Conservation (phyloP, 225 moss, liverwort and hornwort genomes). For the Marchantia paleacea region DNA sequence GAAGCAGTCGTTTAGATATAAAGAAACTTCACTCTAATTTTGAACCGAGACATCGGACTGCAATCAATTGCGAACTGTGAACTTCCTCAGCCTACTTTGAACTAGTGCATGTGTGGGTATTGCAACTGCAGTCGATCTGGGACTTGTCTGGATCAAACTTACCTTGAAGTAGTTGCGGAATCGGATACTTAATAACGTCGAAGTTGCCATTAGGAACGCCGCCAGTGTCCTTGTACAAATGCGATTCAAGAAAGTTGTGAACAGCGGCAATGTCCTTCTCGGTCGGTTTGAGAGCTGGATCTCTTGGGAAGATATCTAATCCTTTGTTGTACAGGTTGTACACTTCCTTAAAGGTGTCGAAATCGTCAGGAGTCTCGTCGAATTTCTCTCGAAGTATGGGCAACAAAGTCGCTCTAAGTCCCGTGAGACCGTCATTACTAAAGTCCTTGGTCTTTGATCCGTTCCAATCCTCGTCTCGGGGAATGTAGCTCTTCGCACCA, state of each 20-base stretch:
- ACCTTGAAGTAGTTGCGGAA: slow-evolving; percentile 15
- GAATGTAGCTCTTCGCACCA: neutral
- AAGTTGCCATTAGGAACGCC: neutral
- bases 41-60: no score
- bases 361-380: slow-evolving; percentile 44
- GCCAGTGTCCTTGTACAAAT: neutral
- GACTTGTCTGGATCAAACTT: neutral
- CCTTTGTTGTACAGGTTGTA: neutral
- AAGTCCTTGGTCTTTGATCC: slow-evolving; percentile 16
- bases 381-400: slow-evolving; percentile 24
- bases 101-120: no score
- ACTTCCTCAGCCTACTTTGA: neutral
- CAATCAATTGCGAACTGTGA: no score
- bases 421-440: slow-evolving; percentile 35
- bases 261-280: neutral
- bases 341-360: slow-evolving; percentile 22
- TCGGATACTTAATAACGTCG: slow-evolving; percentile 1
- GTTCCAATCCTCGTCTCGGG: neutral
- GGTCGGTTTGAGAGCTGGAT: slow-evolving; percentile 18
- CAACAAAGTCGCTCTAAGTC: slow-evolving; percentile 28
- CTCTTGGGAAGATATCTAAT: slow-evolving; percentile 22
- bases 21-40: no score
- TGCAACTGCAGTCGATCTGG: neutral
- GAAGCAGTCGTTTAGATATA: no score
- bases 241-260: neutral